Conservation (phyloP, 768 basidiomycete species). For the Mycena galericulata region DNA sequence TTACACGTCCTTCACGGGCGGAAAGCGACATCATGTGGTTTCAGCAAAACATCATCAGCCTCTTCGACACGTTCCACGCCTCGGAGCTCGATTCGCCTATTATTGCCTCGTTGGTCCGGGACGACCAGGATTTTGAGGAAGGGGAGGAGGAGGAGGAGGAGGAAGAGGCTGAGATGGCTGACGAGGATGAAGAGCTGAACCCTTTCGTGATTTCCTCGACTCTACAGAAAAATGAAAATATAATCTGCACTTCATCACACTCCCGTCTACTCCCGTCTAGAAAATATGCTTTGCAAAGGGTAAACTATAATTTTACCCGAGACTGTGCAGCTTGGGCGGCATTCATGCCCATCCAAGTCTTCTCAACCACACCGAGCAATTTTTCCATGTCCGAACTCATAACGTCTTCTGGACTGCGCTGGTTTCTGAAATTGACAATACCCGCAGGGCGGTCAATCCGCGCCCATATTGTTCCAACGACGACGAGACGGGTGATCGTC, state of each 20-base stretch:
- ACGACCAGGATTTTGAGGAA: neutral
- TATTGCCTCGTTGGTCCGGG: neutral
- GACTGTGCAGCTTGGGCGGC: conserved; percentile 89
- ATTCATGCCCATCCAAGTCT: conserved; percentile 99
- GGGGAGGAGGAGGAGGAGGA: neutral
- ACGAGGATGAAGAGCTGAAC: neutral
- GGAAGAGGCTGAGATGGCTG: neutral
- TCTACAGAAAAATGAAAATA: conserved; percentile 16
- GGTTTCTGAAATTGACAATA: conserved; percentile 87
- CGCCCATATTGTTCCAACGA: conserved; percentile 93
- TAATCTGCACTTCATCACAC: neutral
- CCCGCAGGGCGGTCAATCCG: conserved; percentile 93
- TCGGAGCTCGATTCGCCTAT: conserved; percentile 18
- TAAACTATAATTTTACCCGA: conserved; percentile 55
- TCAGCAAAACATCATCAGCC: too few species aligned
- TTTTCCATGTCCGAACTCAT: conserved; percentile 97
- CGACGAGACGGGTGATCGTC: conserved; percentile 89
- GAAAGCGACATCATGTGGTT: too few species aligned
- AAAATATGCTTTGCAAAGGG: conserved; percentile 24
- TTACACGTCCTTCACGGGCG: too few species aligned
- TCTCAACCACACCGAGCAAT: conserved; percentile 91
- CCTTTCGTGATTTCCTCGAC: neutral
- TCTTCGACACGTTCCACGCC: neutral
- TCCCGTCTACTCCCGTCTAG: neutral
- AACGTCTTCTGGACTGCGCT: conserved; percentile 88